Conservation (phyloP, 2,329 filamentous ascomycete species). For the Thielaviopsis populi region DNA sequence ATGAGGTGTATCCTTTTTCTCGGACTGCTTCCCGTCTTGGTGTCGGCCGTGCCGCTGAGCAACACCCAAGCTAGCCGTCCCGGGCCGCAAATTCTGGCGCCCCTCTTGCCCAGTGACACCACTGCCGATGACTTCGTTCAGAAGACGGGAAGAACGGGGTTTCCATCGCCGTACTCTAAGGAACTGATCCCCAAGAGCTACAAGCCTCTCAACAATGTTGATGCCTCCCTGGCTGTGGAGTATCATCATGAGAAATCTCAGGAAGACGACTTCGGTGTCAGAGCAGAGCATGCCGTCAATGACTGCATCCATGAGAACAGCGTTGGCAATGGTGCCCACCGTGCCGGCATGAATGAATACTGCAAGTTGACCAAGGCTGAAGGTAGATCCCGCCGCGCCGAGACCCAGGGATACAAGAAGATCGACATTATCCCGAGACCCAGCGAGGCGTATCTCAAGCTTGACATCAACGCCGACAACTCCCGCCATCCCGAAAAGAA, state of each 20-base stretch:
- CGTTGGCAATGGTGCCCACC: background rate
- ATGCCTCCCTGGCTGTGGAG: background rate
- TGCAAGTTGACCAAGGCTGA: background rate
- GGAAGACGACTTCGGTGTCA: background rate
- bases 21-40: background rate
- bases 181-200: background rate
- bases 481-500: background rate
- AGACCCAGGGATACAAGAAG: background rate
- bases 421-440: background rate
- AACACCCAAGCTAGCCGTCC: background rate
- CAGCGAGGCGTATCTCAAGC: background rate
- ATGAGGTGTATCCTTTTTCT: background rate
- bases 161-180: background rate
- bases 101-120: background rate
- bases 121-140: background rate
- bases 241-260: background rate
- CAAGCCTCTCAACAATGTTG: background rate
- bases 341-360: background rate
- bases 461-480: background rate
- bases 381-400: background rate
- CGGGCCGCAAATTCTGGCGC: background rate
- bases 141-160: background rate
- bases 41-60: background rate
- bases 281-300: background rate
- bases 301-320: conserved; percentile 11